These are phyloP conservation scores for Myxozyma kluyveri DNA, from an alignment of 805 yeast species.

Conservation along the genomic window DNA sequence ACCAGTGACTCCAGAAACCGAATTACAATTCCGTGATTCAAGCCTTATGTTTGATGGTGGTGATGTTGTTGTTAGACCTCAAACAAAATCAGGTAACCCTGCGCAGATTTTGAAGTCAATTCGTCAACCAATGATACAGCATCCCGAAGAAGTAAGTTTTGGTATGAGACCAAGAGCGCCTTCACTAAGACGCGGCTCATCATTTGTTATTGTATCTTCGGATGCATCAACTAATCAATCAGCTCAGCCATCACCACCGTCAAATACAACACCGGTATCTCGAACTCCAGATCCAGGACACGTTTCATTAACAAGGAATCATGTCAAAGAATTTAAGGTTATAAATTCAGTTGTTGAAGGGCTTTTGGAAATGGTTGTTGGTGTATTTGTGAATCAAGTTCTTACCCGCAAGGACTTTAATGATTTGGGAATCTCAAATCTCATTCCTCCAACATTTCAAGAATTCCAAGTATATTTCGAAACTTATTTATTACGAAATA, in stretches of 20 bases:
- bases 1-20: constrained; percentile 27
- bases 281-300: not conserved
- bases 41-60: constrained; percentile 25
- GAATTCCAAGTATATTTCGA: constrained; percentile 31
- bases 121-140: constrained; percentile 3
- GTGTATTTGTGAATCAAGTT: constrained; percentile 29
- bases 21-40: constrained; percentile 24
- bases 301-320: constrained; percentile 2
- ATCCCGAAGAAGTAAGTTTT: not conserved
- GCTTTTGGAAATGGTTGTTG: constrained; percentile 30
- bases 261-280: not conserved
- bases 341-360: constrained; percentile 29
- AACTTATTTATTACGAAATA: constrained; percentile 28
- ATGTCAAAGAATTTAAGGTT: constrained; percentile 18
- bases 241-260: not conserved
- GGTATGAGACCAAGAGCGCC: constrained; percentile 25
- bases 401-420: constrained; percentile 29
- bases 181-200: constrained; percentile 26
- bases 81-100: constrained; percentile 15
- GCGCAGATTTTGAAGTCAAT: constrained; percentile 26
- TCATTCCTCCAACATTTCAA: constrained; percentile 30
- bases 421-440: constrained; percentile 23
- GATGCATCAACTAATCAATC: constrained; percentile 3
- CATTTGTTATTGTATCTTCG: constrained; percentile 26
- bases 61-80: constrained; percentile 25